Conservation (phyloP, 345 rosid genomes). For the Balakata baccata region DNA sequence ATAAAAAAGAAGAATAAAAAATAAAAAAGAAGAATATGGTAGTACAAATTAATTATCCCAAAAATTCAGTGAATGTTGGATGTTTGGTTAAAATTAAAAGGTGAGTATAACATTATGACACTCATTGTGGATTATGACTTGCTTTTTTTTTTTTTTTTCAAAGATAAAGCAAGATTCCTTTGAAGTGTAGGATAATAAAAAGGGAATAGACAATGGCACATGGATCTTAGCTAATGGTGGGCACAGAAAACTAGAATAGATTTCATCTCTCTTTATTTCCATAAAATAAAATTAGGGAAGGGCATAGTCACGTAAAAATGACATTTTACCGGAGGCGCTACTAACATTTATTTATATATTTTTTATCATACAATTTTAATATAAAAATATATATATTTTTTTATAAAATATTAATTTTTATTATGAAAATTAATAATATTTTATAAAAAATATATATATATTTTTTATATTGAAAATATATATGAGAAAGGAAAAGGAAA, state of each 20-base stretch:
- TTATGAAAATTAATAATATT: too few relatives aligned
- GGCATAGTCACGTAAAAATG: conserved; percentile 6
- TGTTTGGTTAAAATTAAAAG: conserved; percentile 37
- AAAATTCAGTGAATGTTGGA: neutral
- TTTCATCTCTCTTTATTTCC: neutral
- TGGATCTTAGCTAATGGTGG: conserved; percentile 31
- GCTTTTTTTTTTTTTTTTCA: neutral
- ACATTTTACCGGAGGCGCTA: too few relatives aligned
- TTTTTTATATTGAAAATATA: too few relatives aligned
- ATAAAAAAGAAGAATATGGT: too few relatives aligned
- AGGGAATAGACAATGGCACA: conserved; percentile 33
- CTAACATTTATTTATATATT: too few relatives aligned
- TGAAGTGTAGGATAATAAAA: neutral
- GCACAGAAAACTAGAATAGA: conserved; percentile 41
- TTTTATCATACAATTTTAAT: too few relatives aligned
- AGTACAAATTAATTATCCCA: neutral
- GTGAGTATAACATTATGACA: conserved; percentile 17
- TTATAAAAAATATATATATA: too few relatives aligned
- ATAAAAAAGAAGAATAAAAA: too few relatives aligned
- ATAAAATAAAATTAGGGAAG: neutral
- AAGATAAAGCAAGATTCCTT: conserved; percentile 37
- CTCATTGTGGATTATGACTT: conserved; percentile 8
- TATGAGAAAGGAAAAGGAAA: too few relatives aligned
- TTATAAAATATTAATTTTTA: too few relatives aligned
- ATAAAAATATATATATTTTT: too few relatives aligned